A percentile compares a stretch with the other conserved stretches of the same genome.
These are phyloP conservation scores for Cytauxzoon felis DNA, from an alignment of 169 alveolate genomes.

Conservation along the genomic window DNA sequence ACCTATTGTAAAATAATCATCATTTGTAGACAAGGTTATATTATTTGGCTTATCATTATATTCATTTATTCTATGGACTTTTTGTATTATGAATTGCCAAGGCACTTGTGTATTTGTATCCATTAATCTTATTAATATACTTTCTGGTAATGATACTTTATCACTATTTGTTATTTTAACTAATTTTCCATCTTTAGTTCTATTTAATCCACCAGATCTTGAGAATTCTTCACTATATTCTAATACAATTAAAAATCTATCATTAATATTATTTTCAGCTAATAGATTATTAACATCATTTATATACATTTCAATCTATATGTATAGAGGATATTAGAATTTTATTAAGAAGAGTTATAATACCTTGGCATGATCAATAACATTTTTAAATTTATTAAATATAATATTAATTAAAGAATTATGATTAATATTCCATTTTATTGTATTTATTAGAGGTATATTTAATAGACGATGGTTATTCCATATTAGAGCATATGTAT, in stretches of 20 bases:
- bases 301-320: slow-evolving; percentile 50
- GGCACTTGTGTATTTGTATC: slow-evolving; percentile 41
- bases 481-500: no score
- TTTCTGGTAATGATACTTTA: slow-evolving; percentile 55
- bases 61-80: slow-evolving; percentile 29
- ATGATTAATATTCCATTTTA: no score
- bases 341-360: not conserved
- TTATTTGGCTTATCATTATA: not conserved
- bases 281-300: slow-evolving; percentile 44
- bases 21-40: not conserved
- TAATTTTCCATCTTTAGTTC: slow-evolving; percentile 40
- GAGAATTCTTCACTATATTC: slow-evolving; percentile 54
- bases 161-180: slow-evolving; percentile 45
- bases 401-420: no score
- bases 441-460: no score
- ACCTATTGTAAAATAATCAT: slow-evolving; percentile 5
- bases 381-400: not conserved
- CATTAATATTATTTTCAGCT: not conserved
- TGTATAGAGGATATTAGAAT: no score
- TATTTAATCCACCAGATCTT: slow-evolving; percentile 8
- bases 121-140: slow-evolving; percentile 25
- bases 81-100: slow-evolving; percentile 52
- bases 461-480: no score
- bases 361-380: slow-evolving; percentile 29
- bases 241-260: slow-evolving; percentile 32